Evolutionary conservation across 768 basidiomycete genomes (phyloP), one percentile per base, ranked within the genome.

Genomic region (Crepidotus variabilis): DNA sequence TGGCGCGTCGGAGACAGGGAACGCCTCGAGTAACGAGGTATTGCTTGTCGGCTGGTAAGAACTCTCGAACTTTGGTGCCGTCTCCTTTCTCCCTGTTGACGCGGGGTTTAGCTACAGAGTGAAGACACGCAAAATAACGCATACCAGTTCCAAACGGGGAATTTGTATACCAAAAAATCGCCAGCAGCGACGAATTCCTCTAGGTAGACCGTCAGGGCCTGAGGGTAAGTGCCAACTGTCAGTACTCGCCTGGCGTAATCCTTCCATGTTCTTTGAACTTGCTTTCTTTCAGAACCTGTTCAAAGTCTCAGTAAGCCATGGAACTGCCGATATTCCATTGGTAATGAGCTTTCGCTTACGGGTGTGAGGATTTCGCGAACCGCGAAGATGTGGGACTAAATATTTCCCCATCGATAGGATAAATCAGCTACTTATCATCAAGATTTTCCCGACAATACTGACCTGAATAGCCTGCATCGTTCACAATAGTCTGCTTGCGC

Each of bases 181-280:
- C 97, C 97, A 7, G 97, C 97, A 14, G 92, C 94, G 24, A 98
- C 93, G 67, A 97, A 98, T 72, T 98, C 97, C 84, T 99, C 96
- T 91, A 56, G n/a, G 47, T 39, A 10, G 7, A 47, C 14, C 16
- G 21, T 51, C 16, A 60, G 56, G 52, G 55, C 52, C 52, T 14
- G 24, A 33, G 61, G 60, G 63, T 62, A 43, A 16, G 34, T 46
- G 13, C 23, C 14, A 28, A 43, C 50, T 48, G 63, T 56, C 23
- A 23, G 24, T 36, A 71, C 82, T 59, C 55, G 94, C 92, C 94
- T 59, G 94, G 94, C 16, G 91, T 97, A 63, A 98, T 95, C 53
- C 95, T 82, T 6, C 97, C 97, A 66, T 96, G 92, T 72, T 99
- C 97, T 71, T 96, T 98, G 81, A 99, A 99, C 71, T 98, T 98